phyloP scores from a whole-genome alignment of 2,329 filamentous ascomycete genomes.

The Hymenoscyphus repandus region DNA sequence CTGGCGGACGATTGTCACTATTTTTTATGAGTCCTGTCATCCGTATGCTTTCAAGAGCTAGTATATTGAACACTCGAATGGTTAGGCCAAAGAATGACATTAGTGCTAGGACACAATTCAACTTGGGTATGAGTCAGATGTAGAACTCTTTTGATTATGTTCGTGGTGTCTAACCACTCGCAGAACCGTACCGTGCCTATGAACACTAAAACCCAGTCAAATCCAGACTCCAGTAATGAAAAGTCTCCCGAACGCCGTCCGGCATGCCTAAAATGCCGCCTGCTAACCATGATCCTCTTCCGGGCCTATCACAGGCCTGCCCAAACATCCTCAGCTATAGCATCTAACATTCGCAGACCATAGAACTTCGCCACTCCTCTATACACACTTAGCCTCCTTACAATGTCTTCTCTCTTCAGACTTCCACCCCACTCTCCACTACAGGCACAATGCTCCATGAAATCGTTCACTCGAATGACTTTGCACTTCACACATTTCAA shows the following conservation, averaged over 20 bases:
- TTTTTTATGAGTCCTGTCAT: too few species aligned
- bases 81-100: too few species aligned
- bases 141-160: too few species aligned
- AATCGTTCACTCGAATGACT: conserved; percentile 80
- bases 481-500: conserved; percentile 69
- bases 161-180: not conserved
- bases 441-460: conserved; percentile 95
- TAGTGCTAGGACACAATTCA: too few species aligned
- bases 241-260: not conserved
- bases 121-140: too few species aligned
- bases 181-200: not conserved
- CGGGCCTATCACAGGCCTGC: conserved; percentile 35
- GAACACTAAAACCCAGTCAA: not conserved
- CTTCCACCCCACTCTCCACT: conserved; percentile 78
- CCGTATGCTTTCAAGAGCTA: too few species aligned
- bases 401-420: conserved; percentile 60
- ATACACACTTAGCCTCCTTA: conserved; percentile 63
- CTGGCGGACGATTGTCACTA: too few species aligned
- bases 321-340: conserved; percentile 63
- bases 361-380: conserved; percentile 73
- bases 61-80: too few species aligned
- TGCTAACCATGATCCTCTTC: not conserved
- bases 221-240: not conserved
- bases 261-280: conserved; percentile 6
- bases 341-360: conserved; percentile 73